These are phyloP conservation scores for Alternaria consortialis DNA, from an alignment of 2,329 filamentous ascomycete species.

Conservation along the genomic window DNA sequence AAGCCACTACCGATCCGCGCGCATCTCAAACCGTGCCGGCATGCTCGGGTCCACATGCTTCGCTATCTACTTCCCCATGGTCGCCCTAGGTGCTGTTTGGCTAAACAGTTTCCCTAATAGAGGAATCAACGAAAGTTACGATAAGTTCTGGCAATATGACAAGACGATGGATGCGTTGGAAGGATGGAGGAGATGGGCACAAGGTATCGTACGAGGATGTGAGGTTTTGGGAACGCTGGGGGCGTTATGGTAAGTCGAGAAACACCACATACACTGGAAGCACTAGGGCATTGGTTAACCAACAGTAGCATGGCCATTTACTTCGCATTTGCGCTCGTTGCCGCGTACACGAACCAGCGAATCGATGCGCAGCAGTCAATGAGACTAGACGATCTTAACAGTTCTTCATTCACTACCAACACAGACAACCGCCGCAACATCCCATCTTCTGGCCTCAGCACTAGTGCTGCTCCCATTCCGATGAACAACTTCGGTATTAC, in stretches of 20 bases:
- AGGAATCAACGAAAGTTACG: neutral
- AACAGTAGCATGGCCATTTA: neutral
- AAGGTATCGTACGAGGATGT: neutral
- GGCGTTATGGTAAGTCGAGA: neutral
- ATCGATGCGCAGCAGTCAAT: neutral
- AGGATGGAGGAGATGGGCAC: neutral
- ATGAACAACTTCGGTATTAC: neutral
- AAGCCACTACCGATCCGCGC: neutral
- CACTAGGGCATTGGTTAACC: neutral
- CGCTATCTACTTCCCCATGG: neutral
- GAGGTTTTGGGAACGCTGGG: neutral
- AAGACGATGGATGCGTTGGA: neutral
- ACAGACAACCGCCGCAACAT: neutral
- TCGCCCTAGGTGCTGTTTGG: neutral
- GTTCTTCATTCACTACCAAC: neutral
- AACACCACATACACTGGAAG: no score
- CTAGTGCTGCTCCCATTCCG: neutral
- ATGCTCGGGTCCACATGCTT: neutral
- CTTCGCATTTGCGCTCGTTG: neutral
- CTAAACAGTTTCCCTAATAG: neutral
- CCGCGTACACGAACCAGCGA: neutral
- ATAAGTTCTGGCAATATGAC: neutral
- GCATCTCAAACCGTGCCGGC: conserved; percentile 6
- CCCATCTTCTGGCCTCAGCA: neutral
- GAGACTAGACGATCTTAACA: neutral